phyloP scores from a whole-genome alignment of 2,329 filamentous ascomycete species.

The Trichoderma aggressivum region DNA sequence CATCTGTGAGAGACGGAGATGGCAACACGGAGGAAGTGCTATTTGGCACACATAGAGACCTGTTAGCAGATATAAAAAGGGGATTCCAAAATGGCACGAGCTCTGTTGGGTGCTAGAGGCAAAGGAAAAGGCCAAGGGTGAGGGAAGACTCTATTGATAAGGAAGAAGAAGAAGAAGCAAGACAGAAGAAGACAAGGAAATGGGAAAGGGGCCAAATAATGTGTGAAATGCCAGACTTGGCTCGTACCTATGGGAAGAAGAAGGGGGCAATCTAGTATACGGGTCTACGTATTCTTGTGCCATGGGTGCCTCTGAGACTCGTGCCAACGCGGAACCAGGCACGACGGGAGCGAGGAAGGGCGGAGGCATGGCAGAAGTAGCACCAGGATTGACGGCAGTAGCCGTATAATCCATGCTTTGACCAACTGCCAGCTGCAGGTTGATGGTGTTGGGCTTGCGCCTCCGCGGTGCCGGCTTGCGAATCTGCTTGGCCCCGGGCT shows the following conservation, averaged over 20 bases:
- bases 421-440: neutral
- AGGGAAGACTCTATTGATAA: neutral
- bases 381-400: neutral
- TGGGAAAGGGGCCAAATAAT: neutral
- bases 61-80: neutral
- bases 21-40: conserved; percentile 44
- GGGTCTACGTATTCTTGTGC: neutral
- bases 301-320: neutral
- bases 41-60: neutral
- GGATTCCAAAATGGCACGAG: no score
- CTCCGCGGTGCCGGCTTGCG: neutral
- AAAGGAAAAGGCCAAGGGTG: neutral
- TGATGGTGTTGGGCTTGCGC: neutral
- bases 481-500: neutral
- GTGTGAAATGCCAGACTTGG: neutral
- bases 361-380: neutral
- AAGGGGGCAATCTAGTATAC: neutral
- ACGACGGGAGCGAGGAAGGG: neutral
- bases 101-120: no score
- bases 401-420: neutral
- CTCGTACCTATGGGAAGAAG: neutral
- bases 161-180: neutral
- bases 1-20: conserved; percentile 62
- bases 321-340: neutral
- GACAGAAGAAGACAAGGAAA: no score